Percentiles rank a stretch among this genome's conserved stretches.
Evolutionary conservation across 108 stramenopile genomes (phyloP).

Genomic region (Nitzschia inconspicua): DNA sequence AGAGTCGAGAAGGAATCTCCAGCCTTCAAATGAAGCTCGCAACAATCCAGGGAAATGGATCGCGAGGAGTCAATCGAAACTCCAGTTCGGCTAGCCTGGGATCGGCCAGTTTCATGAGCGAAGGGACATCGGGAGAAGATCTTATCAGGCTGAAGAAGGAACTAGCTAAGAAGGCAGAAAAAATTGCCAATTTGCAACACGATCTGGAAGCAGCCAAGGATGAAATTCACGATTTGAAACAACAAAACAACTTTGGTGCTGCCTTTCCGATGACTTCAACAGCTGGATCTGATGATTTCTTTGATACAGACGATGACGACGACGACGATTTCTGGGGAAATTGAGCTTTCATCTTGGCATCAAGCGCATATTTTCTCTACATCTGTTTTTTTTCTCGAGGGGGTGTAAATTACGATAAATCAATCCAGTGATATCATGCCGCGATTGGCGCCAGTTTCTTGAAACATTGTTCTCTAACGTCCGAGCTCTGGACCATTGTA

Average conservation of each 20-base stretch:
- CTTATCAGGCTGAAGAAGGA: constrained; percentile 23
- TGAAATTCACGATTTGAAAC: constrained; percentile 26
- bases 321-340: constrained; percentile 22
- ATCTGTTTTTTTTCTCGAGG: background rate
- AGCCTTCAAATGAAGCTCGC: constrained; percentile 9
- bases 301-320: constrained; percentile 20
- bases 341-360: background rate
- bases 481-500: background rate
- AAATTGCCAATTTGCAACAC: constrained; percentile 21
- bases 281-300: constrained; percentile 27
- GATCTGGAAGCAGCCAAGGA: constrained; percentile 27
- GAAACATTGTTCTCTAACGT: background rate
- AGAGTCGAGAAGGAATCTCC: constrained; percentile 5
- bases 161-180: constrained; percentile 24
- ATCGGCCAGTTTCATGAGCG: background rate
- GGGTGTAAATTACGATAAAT: background rate
- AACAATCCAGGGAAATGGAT: background rate
- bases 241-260: constrained; percentile 1
- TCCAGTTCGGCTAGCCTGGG: constrained; percentile 1
- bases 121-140: constrained; percentile 19
- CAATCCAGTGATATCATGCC: background rate
- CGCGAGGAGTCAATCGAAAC: background rate
- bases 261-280: background rate
- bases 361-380: too few relatives aligned
- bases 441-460: background rate